These are phyloP conservation scores for Emergomyces orientalis DNA, from an alignment of 2,329 filamentous ascomycete species.

Conservation along the genomic window DNA sequence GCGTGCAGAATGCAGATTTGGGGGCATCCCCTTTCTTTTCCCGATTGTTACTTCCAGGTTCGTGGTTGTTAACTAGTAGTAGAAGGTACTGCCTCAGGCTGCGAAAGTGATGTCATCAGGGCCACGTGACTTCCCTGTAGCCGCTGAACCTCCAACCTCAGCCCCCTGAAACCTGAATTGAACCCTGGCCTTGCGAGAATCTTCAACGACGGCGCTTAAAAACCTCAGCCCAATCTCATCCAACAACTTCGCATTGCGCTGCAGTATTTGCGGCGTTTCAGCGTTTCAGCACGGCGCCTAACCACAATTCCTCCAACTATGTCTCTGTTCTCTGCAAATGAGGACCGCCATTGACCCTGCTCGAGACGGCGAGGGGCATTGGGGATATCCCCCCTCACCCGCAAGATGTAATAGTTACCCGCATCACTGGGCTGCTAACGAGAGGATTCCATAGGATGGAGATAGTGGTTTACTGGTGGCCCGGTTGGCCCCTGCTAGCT, in stretches of 20 bases:
- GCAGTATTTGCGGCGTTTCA: conserved; percentile 11
- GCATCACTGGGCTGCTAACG: not conserved
- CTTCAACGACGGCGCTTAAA: not conserved
- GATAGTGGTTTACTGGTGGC: not conserved
- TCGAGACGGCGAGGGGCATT: not conserved
- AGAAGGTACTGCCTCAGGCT: too few relatives aligned
- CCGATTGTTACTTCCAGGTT: too few relatives aligned
- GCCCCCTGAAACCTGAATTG: not conserved
- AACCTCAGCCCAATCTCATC: conserved; percentile 18
- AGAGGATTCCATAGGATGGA: not conserved
- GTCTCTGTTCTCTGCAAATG: conserved; percentile 4
- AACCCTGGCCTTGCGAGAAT: too few relatives aligned
- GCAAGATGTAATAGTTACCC: too few relatives aligned
- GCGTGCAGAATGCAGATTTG: not conserved
- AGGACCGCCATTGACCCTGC: not conserved
- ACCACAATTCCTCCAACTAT: not conserved
- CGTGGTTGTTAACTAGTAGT: too few relatives aligned
- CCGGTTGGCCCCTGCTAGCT: not conserved
- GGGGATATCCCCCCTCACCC: too few relatives aligned
- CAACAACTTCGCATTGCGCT: conserved; percentile 19
- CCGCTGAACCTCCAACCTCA: not conserved
- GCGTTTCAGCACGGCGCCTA: conserved; percentile 16
- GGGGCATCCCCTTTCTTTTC: not conserved
- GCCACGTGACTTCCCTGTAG: not conserved
- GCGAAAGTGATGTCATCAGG: too few relatives aligned